These are phyloP conservation scores for Moricandia arvensis DNA, from an alignment of 345 rosid species.

Conservation along the genomic window DNA sequence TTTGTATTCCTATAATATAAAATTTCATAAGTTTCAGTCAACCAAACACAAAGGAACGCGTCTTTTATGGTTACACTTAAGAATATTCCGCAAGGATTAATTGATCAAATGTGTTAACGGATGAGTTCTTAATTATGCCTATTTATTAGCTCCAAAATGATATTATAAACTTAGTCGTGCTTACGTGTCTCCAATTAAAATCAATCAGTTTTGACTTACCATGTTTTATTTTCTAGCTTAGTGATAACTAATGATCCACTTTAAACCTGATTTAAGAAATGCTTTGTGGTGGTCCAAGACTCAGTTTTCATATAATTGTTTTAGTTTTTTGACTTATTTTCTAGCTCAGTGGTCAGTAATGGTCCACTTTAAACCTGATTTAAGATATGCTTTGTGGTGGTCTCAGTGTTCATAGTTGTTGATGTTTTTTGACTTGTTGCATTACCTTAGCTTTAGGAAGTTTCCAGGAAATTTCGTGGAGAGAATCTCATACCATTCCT, in stretches of 20 bases:
- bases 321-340: background rate
- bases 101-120: too few relatives aligned
- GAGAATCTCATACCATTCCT: background rate
- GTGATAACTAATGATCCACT: too few relatives aligned
- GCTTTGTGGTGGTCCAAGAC: constrained; percentile 9
- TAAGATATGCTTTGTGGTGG: background rate
- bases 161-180: constrained; percentile 17
- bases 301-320: constrained; percentile 16
- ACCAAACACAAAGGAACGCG: too few relatives aligned
- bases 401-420: constrained; percentile 23
- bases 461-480: constrained; percentile 30
- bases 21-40: too few relatives aligned
- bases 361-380: constrained; percentile 1
- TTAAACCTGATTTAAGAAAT: too few relatives aligned
- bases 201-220: background rate
- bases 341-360: background rate
- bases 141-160: background rate
- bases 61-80: too few relatives aligned
- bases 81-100: too few relatives aligned
- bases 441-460: constrained; percentile 13
- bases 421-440: constrained; percentile 30
- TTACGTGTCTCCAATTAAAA: constrained; percentile 7
- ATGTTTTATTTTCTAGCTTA: background rate
- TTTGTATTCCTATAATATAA: too few relatives aligned
- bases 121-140: background rate